Base-by-base conservation (phyloP, 768 basidiomycete species). In the Pseudohyphozyma bogoriensis region DNA sequence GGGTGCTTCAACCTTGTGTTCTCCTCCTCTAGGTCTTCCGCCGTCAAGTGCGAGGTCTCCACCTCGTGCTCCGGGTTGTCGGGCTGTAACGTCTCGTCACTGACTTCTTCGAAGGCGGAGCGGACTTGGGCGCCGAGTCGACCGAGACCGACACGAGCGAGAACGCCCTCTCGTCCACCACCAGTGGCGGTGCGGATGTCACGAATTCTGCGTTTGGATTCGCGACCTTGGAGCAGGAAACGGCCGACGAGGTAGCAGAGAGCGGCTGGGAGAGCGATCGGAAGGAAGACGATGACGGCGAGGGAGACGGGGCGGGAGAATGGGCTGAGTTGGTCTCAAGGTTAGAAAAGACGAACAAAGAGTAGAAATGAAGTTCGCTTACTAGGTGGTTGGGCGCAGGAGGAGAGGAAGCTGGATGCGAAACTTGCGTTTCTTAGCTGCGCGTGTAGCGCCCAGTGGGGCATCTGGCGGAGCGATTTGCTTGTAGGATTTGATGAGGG, bases 141-240 rank as follows among this genome's bases (percentile, higher is more conserved):
- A 15, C 50, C 36, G 10, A 67, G 39, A 15, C 66, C 66, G 3
- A 67, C 60, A 18, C 66, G 47, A 37, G 47, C 37, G 2, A 67
- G 28, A 56, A 62, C 64, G 24, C 59, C 62, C 31, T 56, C 57
- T 9, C 58, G 29, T 4, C 65, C 66, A 7, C 56, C 56, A 4
- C 55, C 62, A 12, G 35, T 20, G 6, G 20, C 5, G 20, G 31
- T 47, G 20, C 60, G 51, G 22, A 89, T 78, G 3, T 79, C 69
- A 58, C 77, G 78, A 58, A 91, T 82, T 24, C 89, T 83, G 20
- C 76, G 76, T 4, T 80, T 81, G 5, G 87, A 89, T 1, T 77
- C 74, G 32, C 76, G 79, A 0, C 84, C 76, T 22, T 82, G 79
- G 36, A 83, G 74, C 3, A 81, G 74, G 40, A 90, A 76, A 2